phyloP scores from a whole-genome alignment of 2,329 filamentous ascomycete species.

The Phaeosphaeriaceae sp. region DNA sequence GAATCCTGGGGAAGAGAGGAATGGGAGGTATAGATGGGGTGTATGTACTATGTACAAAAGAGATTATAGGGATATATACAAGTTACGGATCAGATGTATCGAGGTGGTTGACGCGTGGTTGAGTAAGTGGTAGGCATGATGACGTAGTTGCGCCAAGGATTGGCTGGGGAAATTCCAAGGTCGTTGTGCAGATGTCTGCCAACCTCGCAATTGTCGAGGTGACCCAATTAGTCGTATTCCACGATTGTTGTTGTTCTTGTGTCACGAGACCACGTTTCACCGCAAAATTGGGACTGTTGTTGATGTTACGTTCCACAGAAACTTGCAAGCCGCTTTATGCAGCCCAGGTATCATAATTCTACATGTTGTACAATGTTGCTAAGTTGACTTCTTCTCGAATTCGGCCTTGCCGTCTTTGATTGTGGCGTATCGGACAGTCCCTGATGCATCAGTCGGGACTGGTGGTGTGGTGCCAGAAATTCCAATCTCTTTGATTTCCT shows the following conservation, averaged over 20 bases:
- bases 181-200: slow-evolving; percentile 5
- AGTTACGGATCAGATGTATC: not conserved
- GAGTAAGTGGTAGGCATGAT: slow-evolving; percentile 1
- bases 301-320: too few relatives aligned
- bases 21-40: too few relatives aligned
- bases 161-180: slow-evolving; percentile 13
- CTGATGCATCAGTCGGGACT: slow-evolving; percentile 19
- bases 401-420: slow-evolving; percentile 37
- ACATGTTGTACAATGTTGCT: slow-evolving; percentile 17
- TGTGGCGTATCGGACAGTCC: slow-evolving; percentile 32
- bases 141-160: not conserved
- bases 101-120: not conserved
- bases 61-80: not conserved
- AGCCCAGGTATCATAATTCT: slow-evolving; percentile 9
- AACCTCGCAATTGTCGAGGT: not conserved
- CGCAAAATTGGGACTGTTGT: too few relatives aligned
- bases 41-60: not conserved
- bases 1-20: not conserved
- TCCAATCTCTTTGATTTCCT: slow-evolving; percentile 45
- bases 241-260: not conserved
- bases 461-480: slow-evolving; percentile 22
- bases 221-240: too few relatives aligned
- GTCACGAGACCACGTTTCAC: not conserved
- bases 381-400: slow-evolving; percentile 25
- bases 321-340: not conserved